These are phyloP conservation scores for Somion occarium DNA, from an alignment of 1,284 basidiomycete species.

Conservation along the genomic window DNA sequence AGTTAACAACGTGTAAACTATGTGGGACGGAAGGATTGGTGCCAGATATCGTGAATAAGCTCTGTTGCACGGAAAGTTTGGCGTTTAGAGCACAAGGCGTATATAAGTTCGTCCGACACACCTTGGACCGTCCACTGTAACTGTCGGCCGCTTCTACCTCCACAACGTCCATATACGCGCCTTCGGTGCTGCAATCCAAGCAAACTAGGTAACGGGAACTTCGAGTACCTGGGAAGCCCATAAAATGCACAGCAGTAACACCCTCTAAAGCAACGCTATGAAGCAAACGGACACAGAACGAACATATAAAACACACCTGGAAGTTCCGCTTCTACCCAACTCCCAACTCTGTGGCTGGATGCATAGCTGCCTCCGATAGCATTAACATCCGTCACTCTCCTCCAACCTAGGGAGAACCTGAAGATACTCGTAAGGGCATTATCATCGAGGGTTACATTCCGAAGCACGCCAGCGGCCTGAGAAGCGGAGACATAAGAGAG, in stretches of 20 bases:
- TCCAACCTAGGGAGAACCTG: constrained; percentile 21
- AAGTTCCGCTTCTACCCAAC: not conserved
- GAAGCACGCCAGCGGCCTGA: constrained; percentile 17
- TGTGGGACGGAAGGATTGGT: not conserved
- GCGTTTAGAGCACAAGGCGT: not conserved
- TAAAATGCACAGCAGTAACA: constrained; percentile 18
- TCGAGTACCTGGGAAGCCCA: constrained; percentile 11
- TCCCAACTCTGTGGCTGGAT: constrained; percentile 9
- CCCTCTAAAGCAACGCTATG: constrained; percentile 10
- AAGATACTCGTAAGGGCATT: constrained; percentile 10
- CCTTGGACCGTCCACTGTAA: not conserved
- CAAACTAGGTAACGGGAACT: not conserved
- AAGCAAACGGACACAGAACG: not conserved
- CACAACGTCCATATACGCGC: not conserved
- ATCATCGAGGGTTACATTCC: constrained; percentile 16
- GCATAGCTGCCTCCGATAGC: constrained; percentile 11
- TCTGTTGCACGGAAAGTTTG: not conserved
- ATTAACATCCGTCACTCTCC: constrained; percentile 3
- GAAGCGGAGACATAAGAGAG: not conserved
- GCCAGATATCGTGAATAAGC: not conserved
- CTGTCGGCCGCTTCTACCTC: not conserved
- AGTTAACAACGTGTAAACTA: not conserved
- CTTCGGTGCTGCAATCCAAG: not conserved
- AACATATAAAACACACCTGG: not conserved
- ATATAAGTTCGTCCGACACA: not conserved